These are phyloP conservation scores for Magnolia officinalis DNA, from an alignment of 164 flowering plant species.

Conservation along the genomic window DNA sequence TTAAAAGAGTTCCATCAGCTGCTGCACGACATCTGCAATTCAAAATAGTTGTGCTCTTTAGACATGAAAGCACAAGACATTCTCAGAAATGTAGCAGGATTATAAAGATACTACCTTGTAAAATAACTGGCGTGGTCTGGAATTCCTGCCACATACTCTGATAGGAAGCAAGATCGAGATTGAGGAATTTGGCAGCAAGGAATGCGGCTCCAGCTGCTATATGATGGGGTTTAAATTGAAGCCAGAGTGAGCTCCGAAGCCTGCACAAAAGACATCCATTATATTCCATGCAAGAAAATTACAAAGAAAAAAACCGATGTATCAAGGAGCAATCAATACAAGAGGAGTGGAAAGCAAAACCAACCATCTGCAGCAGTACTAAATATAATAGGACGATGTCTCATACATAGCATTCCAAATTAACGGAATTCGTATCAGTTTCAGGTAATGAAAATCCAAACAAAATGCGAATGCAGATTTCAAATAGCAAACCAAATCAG, in stretches of 20 bases:
- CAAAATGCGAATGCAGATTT: slow-evolving; percentile 2
- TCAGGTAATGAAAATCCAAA: slow-evolving; percentile 10
- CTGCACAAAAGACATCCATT: slow-evolving; percentile 23
- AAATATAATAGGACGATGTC: slow-evolving; percentile 18
- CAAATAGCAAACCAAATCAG: slow-evolving; percentile 12
- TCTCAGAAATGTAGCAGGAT: not conserved
- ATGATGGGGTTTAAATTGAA: slow-evolving; percentile 51
- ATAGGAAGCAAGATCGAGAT: slow-evolving; percentile 57
- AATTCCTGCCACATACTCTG: slow-evolving; percentile 80
- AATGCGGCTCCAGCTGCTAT: slow-evolving; percentile 70
- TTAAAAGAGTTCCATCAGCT: slow-evolving; percentile 64
- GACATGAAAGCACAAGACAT: not conserved
- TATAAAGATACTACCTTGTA: slow-evolving; percentile 49
- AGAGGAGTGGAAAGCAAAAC: slow-evolving; percentile 18
- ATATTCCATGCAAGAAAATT: not conserved
- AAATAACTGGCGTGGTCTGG: slow-evolving; percentile 64
- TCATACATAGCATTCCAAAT: slow-evolving; percentile 19
- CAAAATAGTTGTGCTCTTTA: not conserved
- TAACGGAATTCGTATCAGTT: slow-evolving; percentile 21
- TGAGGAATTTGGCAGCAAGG: slow-evolving; percentile 78
- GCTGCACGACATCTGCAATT: slow-evolving; percentile 77
- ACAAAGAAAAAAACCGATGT: not conserved
- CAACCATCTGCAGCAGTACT: slow-evolving; percentile 29
- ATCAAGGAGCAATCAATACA: not conserved
- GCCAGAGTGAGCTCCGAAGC: slow-evolving; percentile 50